Conservation (phyloP, 371 early-diverging fungal genomes). For the Rhizopus arrhizus region DNA sequence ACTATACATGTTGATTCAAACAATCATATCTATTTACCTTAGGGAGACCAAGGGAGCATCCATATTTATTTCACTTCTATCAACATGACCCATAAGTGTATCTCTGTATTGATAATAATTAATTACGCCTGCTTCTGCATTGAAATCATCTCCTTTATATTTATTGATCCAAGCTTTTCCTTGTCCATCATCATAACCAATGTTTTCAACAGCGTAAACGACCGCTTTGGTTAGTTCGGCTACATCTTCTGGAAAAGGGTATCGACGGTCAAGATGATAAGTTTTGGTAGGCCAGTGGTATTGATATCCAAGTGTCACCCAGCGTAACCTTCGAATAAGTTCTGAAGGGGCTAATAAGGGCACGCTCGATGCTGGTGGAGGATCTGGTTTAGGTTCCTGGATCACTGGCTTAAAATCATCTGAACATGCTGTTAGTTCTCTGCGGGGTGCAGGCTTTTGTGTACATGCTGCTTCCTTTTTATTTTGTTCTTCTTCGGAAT, state of each 20-base stretch:
- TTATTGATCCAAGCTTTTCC: constrained; percentile 25
- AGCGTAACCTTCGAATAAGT: constrained; percentile 69
- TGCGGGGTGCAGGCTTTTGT: neutral
- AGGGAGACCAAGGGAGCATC: constrained; percentile 73
- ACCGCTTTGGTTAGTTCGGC: constrained; percentile 62
- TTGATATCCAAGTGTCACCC: constrained; percentile 88
- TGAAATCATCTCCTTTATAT: constrained; percentile 58
- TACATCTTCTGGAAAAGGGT: constrained; percentile 61
- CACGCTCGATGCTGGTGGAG: constrained; percentile 36
- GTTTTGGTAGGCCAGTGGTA: constrained; percentile 90
- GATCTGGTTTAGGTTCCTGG: constrained; percentile 28
- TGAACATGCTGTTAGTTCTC: constrained; percentile 27
- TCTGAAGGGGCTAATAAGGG: constrained; percentile 47
- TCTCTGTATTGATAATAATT: constrained; percentile 91
- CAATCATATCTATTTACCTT: constrained; percentile 46
- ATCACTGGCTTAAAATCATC: constrained; percentile 27
- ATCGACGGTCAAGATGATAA: constrained; percentile 63
- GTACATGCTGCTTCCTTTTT: neutral
- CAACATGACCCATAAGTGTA: constrained; percentile 92
- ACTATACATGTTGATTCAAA: neutral
- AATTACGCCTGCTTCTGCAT: constrained; percentile 90
- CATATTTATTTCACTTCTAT: constrained; percentile 88
- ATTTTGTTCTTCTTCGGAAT: constrained; percentile 6
- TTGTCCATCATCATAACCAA: constrained; percentile 29
- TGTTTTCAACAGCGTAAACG: constrained; percentile 54